These are phyloP conservation scores for Gossypium thurberi DNA, from an alignment of 345 rosid genomes.

Conservation along the genomic window DNA sequence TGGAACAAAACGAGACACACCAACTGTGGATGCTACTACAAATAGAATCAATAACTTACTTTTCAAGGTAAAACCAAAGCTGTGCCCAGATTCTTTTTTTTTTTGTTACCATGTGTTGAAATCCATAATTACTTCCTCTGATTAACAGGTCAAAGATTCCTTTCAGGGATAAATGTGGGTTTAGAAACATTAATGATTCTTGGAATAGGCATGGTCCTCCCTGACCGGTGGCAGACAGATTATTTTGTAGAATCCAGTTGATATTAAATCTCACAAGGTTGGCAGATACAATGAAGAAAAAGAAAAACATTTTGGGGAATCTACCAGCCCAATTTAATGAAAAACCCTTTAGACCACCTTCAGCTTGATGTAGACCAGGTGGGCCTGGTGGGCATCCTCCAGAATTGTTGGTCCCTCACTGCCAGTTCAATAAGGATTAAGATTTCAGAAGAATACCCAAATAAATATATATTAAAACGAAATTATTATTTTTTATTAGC, in stretches of 20 bases:
- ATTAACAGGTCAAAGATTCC: slow-evolving; percentile 28
- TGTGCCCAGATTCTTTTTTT: background rate
- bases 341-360: background rate
- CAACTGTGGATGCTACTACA: slow-evolving; percentile 60
- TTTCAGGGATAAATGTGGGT: background rate
- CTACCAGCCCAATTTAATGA: background rate
- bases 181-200: background rate
- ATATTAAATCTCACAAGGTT: background rate
- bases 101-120: background rate
- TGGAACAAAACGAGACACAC: slow-evolving; percentile 74
- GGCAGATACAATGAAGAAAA: too few species aligned
- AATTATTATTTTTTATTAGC: too few species aligned
- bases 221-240: background rate
- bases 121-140: slow-evolving; percentile 8
- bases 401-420: background rate
- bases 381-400: too few species aligned
- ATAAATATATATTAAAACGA: too few species aligned
- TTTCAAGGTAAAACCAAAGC: slow-evolving; percentile 48
- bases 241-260: slow-evolving; percentile 2
- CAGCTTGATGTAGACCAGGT: background rate
- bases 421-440: background rate
- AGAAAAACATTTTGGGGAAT: too few species aligned
- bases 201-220: background rate
- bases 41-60: slow-evolving; percentile 71
- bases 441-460: too few species aligned